phyloP scores from a whole-genome alignment of 495 filamentous ascomycete species.

The Aspergillus leporis region DNA sequence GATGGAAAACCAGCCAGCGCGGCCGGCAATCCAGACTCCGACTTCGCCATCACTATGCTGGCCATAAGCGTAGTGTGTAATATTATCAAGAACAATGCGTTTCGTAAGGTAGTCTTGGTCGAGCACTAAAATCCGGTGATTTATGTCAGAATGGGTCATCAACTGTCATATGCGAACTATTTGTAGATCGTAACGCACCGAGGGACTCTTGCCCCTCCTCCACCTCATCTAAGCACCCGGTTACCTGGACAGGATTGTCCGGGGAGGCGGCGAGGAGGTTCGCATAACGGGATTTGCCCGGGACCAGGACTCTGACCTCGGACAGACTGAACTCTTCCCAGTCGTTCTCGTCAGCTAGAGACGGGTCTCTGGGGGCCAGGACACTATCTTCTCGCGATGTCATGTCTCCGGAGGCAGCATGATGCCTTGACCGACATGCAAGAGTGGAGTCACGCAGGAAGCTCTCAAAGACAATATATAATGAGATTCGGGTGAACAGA shows the following conservation, averaged over 20 bases:
- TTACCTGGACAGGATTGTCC: conserved; percentile 55
- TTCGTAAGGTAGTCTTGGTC: conserved; percentile 48
- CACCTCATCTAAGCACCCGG: conserved; percentile 50
- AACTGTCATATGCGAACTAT: conserved; percentile 1
- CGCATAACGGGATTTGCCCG: conserved; percentile 49
- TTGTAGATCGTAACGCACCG: conserved; percentile 29
- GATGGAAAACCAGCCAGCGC: conserved; percentile 79
- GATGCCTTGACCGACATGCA: conserved; percentile 16
- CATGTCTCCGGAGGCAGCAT: conserved; percentile 44
- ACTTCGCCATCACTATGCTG: conserved; percentile 59
- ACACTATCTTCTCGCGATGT: conserved; percentile 55
- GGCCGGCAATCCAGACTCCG: conserved; percentile 73
- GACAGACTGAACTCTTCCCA: conserved; percentile 58
- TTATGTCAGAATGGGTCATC: neutral
- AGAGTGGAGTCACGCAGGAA: neutral
- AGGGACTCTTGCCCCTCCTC: conserved; percentile 44
- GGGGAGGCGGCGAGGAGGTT: conserved; percentile 55
- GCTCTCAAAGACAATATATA: neutral
- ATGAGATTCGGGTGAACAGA: neutral
- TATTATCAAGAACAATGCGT: conserved; percentile 63
- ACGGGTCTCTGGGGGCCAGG: conserved; percentile 54
- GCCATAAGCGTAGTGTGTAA: conserved; percentile 69
- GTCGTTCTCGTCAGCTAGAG: conserved; percentile 56
- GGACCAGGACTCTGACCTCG: conserved; percentile 52
- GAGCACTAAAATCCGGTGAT: conserved; percentile 37